Conservation (phyloP, 1,139 yeast species). For the Diutina rugosa region DNA sequence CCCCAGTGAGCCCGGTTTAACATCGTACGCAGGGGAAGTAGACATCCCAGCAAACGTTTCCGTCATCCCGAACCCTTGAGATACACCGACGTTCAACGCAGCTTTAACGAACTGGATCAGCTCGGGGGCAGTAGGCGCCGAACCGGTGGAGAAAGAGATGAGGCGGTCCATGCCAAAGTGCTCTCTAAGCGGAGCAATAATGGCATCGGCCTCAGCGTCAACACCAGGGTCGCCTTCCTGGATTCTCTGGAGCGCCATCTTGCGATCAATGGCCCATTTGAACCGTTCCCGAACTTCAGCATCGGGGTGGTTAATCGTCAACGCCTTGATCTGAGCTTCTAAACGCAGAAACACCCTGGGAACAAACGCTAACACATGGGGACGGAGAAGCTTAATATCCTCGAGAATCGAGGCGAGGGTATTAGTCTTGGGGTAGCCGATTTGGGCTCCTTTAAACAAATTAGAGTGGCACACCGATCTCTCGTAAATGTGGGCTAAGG, state of each 20-base stretch:
- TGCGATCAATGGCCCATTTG: neutral
- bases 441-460: slow-evolving; percentile 19
- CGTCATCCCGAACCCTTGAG: slow-evolving; percentile 34
- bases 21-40: slow-evolving; percentile 17
- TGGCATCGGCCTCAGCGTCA: neutral
- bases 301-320: slow-evolving; percentile 6
- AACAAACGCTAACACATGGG: slow-evolving; percentile 13
- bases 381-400: slow-evolving; percentile 22
- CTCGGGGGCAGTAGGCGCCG: slow-evolving; percentile 31
- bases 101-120: slow-evolving; percentile 29
- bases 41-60: slow-evolving; percentile 33
- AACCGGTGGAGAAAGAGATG: slow-evolving; percentile 18
- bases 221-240: neutral
- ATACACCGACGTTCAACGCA: slow-evolving; percentile 21
- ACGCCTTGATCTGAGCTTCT: slow-evolving; percentile 4
- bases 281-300: neutral
- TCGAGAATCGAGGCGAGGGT: slow-evolving; percentile 26
- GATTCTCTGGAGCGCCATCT: neutral
- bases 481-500: slow-evolving; percentile 57
- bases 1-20: slow-evolving; percentile 30
- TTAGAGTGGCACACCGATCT: slow-evolving; percentile 11
- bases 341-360: slow-evolving; percentile 3
- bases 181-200: slow-evolving; percentile 14
- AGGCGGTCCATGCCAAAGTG: slow-evolving; percentile 25
- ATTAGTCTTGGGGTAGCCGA: slow-evolving; percentile 34